Conservation (phyloP, 345 rosid genomes). For the Arabidopsis arenosa region DNA sequence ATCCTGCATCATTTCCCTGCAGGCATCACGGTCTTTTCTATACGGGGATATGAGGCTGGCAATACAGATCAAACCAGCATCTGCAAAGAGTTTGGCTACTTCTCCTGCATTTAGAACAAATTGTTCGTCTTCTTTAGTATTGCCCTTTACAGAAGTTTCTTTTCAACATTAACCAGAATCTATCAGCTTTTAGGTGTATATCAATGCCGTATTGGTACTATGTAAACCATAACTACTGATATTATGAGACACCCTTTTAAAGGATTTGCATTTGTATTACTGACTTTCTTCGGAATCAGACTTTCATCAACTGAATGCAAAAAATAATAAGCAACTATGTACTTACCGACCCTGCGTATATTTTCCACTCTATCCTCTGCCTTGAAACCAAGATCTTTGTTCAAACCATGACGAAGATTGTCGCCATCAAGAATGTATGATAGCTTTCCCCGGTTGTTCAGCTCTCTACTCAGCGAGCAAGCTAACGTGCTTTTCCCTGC, state of each 20-base stretch:
- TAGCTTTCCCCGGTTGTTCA: slow-evolving; percentile 67
- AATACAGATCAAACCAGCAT: slow-evolving; percentile 87
- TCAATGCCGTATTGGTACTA: not conserved
- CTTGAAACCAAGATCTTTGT: slow-evolving; percentile 82
- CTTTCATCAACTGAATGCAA: not conserved
- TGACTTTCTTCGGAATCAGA: not conserved
- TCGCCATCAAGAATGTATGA: slow-evolving; percentile 93
- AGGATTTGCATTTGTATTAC: not conserved
- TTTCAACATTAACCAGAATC: not conserved
- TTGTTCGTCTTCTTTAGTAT: not conserved
- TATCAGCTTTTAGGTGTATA: slow-evolving; percentile 5
- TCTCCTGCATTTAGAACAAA: slow-evolving; percentile 57
- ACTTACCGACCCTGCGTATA: slow-evolving; percentile 90
- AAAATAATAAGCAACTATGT: not conserved
- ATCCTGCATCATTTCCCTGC: slow-evolving; percentile 76
- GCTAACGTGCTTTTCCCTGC: slow-evolving; percentile 96
- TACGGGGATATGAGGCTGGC: slow-evolving; percentile 95
- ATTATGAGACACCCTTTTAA: not conserved
- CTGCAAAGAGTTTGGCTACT: slow-evolving; percentile 92
- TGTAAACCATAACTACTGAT: not conserved
- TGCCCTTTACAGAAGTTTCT: not conserved
- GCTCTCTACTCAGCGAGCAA: slow-evolving; percentile 73
- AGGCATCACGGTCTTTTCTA: slow-evolving; percentile 84
- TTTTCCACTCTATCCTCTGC: slow-evolving; percentile 91
- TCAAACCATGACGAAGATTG: slow-evolving; percentile 88